Percentiles rank a stretch among this genome's conserved stretches.
phyloP scores from a whole-genome alignment of 495 filamentous ascomycete genomes.

The Aspergillus carlsbadensis region DNA sequence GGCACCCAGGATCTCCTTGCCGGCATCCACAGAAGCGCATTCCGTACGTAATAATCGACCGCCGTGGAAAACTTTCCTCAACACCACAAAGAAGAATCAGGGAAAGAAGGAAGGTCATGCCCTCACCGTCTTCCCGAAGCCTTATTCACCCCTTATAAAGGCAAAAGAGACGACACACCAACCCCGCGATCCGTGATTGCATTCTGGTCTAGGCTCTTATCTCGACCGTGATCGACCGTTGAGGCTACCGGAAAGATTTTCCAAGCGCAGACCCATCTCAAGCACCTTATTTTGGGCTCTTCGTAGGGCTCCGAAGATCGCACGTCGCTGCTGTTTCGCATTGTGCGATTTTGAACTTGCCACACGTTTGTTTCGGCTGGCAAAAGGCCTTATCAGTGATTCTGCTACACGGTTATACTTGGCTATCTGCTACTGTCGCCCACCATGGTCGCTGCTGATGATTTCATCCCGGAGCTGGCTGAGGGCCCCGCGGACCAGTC shows the following conservation, averaged over 20 bases:
- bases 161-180: not conserved
- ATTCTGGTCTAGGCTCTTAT: slow-evolving; percentile 6
- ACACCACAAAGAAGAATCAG: slow-evolving; percentile 1
- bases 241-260: slow-evolving; percentile 6
- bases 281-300: slow-evolving; percentile 4
- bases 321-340: not conserved
- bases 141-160: not conserved
- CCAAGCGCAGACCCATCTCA: slow-evolving; percentile 1
- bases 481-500: slow-evolving; percentile 24
- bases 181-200: not conserved
- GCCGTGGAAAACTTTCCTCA: slow-evolving; percentile 4
- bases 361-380: not conserved
- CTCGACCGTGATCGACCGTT: not conserved
- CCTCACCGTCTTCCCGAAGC: not conserved
- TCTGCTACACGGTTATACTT: not conserved
- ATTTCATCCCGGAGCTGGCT: slow-evolving; percentile 25
- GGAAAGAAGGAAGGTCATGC: not conserved
- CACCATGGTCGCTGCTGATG: slow-evolving; percentile 28
- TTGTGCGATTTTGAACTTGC: not conserved
- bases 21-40: slow-evolving; percentile 11
- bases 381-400: not conserved
- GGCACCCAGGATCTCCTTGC: slow-evolving; percentile 9
- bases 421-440: not conserved
- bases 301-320: not conserved
- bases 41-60: slow-evolving; percentile 17